Base-by-base conservation (phyloP, 805 yeast genomes). In the Saccharomycopsis fibuligera region DNA sequence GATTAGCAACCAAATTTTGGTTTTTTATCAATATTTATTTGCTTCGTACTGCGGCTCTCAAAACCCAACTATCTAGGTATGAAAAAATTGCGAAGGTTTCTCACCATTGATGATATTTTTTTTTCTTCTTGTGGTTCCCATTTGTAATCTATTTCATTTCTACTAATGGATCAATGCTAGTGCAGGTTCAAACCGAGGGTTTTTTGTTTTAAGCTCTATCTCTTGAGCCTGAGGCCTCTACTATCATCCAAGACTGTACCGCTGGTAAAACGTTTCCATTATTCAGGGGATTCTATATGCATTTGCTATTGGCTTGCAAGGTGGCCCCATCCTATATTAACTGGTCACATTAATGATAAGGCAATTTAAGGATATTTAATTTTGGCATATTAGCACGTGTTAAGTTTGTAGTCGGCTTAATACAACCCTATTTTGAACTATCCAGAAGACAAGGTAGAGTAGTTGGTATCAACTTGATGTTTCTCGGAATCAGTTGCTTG, bases 61-160 rank as follows among this genome's bases (percentile, higher is more conserved):
- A n/a, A n/a, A n/a, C n/a, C n/a, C n/a, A n/a, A n/a, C n/a, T n/a
- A n/a, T n/a, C n/a, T n/a, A n/a, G n/a, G n/a, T n/a, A n/a, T n/a
- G 75, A 6, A 88, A 91, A 58, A 79, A 88, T 60, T 85, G 95
- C 51, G 84, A 81, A 24, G 97, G 98, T 0, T 66, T 90, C 8
- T 96, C 96, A 1, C 89, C 90, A 4, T n/a, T 75, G 31, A 89
- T 91, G 96, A 74, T 87, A 78, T 75, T n/a, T n/a, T n/a, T n/a
- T n/a, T n/a, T n/a, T n/a, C n/a, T n/a, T 87, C 50, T 64, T 88
- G 22, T 90, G 97, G 96, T 73, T 88, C 1, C 96, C 96, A 3
- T 88, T 90, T 62, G 80, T 83, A 12, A 82, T 86, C n/a, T 91
- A 87, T 63, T 89, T 90, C 58, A 68, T 86, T 44, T 78, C 81